Base-by-base conservation (phyloP, 2,329 filamentous ascomycete genomes). In the Colletotrichum eleusines region DNA sequence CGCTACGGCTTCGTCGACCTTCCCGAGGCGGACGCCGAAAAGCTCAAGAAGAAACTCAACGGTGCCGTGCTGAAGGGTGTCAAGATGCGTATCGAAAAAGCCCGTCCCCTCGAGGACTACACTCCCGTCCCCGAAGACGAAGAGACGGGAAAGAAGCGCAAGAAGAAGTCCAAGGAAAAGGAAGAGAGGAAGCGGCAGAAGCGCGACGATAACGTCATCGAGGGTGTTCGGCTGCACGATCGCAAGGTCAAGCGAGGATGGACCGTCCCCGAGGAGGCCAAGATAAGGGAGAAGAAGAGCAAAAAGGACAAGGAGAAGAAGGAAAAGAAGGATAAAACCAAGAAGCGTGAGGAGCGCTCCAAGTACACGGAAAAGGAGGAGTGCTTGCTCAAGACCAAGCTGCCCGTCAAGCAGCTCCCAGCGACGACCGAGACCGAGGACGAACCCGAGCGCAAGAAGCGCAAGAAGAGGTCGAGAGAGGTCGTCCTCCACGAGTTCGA, bases 1-100 rank as follows among this genome's bases (percentile, higher is more conserved):
- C 91, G 89, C 63, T 99, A 94, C 89, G 96, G 95, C 66, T 99
- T 93, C 82, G 85, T 98, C 71, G 94, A 97, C 57, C 82, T 99
- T 46, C 95, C 95, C 0, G 82, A 80, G 3, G 88, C 89, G 81
- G 94, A 97, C 74, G 96, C 95, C 12, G 92, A 95, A n/a, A 97
- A 94, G 80, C 82, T 98, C 64, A 94, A 91, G 83, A 95, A 92
- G 83, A 98, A 96, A 83, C 87, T 98, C 60, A 93, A 97, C 84
- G 95, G 95, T 40, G 89, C 92, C 2, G 92, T 93, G 31, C 83
- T 99, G 67, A 96, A 92, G 78, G 96, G 96, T 11, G 86, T 87
- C 71, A 98, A 97, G 81, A 89, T 98, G 76, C 90, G 90, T 70
- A 89, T 99, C 70, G 94, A 98, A 76, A 90, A 91, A 73, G 96